phyloP scores from a whole-genome alignment of 2,329 filamentous ascomycete species.

The Colletotrichum lentis region DNA sequence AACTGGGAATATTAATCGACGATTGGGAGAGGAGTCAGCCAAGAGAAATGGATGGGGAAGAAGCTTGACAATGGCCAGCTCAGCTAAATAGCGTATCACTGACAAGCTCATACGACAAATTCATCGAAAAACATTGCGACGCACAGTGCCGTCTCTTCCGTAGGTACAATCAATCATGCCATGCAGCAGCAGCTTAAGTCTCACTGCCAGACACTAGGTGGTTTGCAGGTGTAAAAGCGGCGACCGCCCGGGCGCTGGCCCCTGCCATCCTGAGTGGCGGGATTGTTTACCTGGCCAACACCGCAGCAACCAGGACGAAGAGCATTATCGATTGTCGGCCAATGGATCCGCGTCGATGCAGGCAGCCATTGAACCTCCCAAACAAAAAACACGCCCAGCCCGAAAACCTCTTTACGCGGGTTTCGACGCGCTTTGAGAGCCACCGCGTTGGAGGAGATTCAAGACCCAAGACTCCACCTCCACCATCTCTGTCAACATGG shows the following conservation, averaged over 20 bases:
- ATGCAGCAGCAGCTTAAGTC: not conserved
- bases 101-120: too few relatives aligned
- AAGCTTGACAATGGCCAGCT: too few relatives aligned
- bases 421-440: constrained; percentile 30
- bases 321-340: constrained; percentile 36
- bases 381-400: constrained; percentile 27
- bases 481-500: constrained; percentile 19
- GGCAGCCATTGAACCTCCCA: constrained; percentile 22
- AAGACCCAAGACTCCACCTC: not conserved
- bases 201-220: not conserved
- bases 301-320: constrained; percentile 36
- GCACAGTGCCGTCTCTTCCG: too few relatives aligned
- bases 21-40: too few relatives aligned
- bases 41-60: too few relatives aligned
- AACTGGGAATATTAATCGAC: too few relatives aligned
- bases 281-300: constrained; percentile 30
- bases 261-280: constrained; percentile 8
- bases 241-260: not conserved
- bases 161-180: too few relatives aligned
- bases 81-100: too few relatives aligned
- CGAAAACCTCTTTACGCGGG: constrained; percentile 38
- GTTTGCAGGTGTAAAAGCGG: constrained; percentile 14
- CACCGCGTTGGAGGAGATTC: constrained; percentile 10
- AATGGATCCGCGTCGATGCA: constrained; percentile 26
- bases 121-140: too few relatives aligned